Evolutionary conservation across 768 basidiomycete species (phyloP), one percentile per base, ranked within the genome.

Genomic region (Xerocomellus intermedius): DNA sequence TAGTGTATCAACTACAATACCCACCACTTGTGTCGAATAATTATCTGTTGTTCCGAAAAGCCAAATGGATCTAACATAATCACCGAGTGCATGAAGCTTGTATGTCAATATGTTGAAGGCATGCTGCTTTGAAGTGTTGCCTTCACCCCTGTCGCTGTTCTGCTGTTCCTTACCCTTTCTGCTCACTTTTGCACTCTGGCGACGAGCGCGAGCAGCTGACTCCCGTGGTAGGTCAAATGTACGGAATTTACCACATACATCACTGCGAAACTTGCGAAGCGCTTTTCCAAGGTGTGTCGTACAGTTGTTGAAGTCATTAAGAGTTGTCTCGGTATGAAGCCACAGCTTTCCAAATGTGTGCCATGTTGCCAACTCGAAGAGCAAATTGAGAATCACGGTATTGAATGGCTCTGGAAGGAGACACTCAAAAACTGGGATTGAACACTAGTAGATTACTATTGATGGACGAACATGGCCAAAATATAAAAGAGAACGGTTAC

Each of bases 21-120:
- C 7, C 42, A 79, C 76, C 8, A 64, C 42, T 24, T 75, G 69
- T 2, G 74, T 77, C 0, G 72, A 70, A 51, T 73, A 77, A 2
- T 62, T 65, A 42, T 79, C 65, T 49, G 41, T 48, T 2, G 48
- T 54, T 1, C 42, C 64, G n/a, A n/a, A 65, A 38, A 7, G 42
- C 54, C 46, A 54, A 21, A 55, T 66, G 1, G 50, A 19, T 17
- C 36, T 19, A 2, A 57, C 44, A 32, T 65, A 67, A 24, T 67
- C 52, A 3, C 56, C 56, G 0, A 67, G 52, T 0, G 63, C 17
- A 17, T 67, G 65, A 1, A 56, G 28, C 21, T 66, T 66, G 50
- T 64, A 67, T 0, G 57, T 62, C 0, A 21, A 45, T 24, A 65
- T 28, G 12, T 65, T 67, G 48, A 65, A 58, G 1, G 19, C n/a